A percentile compares a stretch with the other conserved stretches of the same genome.
Conservation (phyloP, 768 basidiomycete genomes). For the Boletus fagicola region DNA sequence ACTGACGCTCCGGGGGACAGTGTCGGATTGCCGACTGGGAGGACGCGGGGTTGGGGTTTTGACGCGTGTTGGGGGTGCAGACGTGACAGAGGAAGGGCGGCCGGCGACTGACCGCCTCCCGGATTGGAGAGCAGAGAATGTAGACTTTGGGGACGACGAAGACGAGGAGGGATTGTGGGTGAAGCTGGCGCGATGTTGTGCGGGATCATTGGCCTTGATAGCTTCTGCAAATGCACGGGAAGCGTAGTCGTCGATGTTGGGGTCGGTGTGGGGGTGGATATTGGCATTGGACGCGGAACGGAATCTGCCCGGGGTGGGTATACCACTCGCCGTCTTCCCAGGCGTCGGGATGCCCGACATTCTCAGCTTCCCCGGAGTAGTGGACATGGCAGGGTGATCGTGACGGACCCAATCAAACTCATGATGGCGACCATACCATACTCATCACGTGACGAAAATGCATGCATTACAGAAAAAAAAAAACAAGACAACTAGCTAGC, state of each 20-base stretch:
- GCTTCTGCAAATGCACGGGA: slow-evolving; percentile 77
- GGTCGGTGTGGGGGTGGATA: slow-evolving; percentile 33
- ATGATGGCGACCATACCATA: neutral
- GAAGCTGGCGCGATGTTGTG: slow-evolving; percentile 55
- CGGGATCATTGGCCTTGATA: slow-evolving; percentile 77
- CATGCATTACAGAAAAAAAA: slow-evolving; percentile 4
- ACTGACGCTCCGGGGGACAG: slow-evolving; percentile 45
- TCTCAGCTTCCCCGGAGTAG: slow-evolving; percentile 44
- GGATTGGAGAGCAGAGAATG: slow-evolving; percentile 41
- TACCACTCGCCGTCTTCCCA: slow-evolving; percentile 43
- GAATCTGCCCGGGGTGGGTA: slow-evolving; percentile 71
- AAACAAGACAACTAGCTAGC: slow-evolving; percentile 32
- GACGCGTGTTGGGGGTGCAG: slow-evolving; percentile 43
- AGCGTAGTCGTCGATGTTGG: slow-evolving; percentile 53
- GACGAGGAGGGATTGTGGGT: slow-evolving; percentile 40
- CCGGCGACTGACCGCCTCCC: slow-evolving; percentile 49
- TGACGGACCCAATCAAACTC: neutral
- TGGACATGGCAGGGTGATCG: slow-evolving; percentile 34
- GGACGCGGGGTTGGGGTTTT: slow-evolving; percentile 62
- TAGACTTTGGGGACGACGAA: slow-evolving; percentile 45
- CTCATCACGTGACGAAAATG: slow-evolving; percentile 24
- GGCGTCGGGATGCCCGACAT: slow-evolving; percentile 47
- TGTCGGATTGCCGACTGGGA: slow-evolving; percentile 66
- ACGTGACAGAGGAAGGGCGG: slow-evolving; percentile 61
- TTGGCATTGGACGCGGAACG: slow-evolving; percentile 61